These are phyloP conservation scores for Cyclocybe aegerita DNA, from an alignment of 768 basidiomycete genomes.

Conservation along the genomic window DNA sequence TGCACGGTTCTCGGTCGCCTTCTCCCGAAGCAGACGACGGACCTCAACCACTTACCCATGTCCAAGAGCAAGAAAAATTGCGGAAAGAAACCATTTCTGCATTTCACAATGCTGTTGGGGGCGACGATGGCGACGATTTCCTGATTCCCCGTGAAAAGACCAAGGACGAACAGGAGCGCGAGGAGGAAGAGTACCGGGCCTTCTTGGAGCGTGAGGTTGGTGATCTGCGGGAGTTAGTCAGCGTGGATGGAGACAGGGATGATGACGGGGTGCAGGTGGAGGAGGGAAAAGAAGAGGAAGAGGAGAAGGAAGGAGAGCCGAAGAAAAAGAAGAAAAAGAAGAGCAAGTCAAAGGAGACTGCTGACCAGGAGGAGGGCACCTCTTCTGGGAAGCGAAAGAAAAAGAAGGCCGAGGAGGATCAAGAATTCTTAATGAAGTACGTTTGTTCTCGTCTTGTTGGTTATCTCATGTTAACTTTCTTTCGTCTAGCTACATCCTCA, in stretches of 20 bases:
- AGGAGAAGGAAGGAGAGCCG: conserved; percentile 28
- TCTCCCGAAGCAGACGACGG: conserved; percentile 40
- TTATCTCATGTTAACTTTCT: neutral
- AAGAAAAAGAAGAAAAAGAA: conserved; percentile 46
- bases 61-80: conserved; percentile 73
- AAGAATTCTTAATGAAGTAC: conserved; percentile 89
- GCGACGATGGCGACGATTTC: conserved; percentile 61
- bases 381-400: conserved; percentile 22
- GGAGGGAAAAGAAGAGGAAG: conserved; percentile 21
- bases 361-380: conserved; percentile 17
- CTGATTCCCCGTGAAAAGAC: conserved; percentile 76
- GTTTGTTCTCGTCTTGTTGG: conserved; percentile 21
- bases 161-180: conserved; percentile 69
- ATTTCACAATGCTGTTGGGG: conserved; percentile 56
- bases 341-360: conserved; percentile 30
- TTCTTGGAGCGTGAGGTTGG: conserved; percentile 86
- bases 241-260: conserved; percentile 41
- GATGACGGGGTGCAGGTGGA: conserved; percentile 18
- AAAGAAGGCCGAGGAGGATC: conserved; percentile 65
- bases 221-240: conserved; percentile 68
- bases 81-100: conserved; percentile 83
- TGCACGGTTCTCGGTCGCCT: conserved; percentile 56
- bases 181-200: conserved; percentile 83
- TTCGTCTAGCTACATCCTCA: conserved; percentile 81
- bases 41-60: conserved; percentile 59